Conservation (phyloP, 768 basidiomycete species). For the Lentinula guzmanii region DNA sequence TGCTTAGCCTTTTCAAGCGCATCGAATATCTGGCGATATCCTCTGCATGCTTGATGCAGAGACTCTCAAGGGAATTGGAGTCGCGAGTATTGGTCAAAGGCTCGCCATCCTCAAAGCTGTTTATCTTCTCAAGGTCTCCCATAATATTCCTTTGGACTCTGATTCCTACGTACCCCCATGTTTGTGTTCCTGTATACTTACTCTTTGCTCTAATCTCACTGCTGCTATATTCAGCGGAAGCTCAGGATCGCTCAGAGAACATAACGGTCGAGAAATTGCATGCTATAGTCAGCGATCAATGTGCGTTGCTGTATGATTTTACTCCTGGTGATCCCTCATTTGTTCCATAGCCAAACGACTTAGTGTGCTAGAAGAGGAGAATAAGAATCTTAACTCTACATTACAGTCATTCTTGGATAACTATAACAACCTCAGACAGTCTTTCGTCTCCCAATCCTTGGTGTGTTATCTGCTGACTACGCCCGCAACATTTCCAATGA, state of each 20-base stretch:
- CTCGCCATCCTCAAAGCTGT: constrained; percentile 88
- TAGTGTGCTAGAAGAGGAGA: constrained; percentile 69
- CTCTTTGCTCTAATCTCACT: neutral
- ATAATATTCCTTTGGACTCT: constrained; percentile 77
- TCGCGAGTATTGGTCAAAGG: constrained; percentile 88
- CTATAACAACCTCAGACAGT: constrained; percentile 36
- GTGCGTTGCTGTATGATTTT: constrained; percentile 29
- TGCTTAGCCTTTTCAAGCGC: constrained; percentile 46
- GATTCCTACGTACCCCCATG: constrained; percentile 89
- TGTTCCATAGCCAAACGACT: constrained; percentile 58
- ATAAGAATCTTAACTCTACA: constrained; percentile 57
- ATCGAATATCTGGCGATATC: constrained; percentile 89
- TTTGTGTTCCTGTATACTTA: constrained; percentile 30
- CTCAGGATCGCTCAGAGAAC: constrained; percentile 44
- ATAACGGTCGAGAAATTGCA: constrained; percentile 63
- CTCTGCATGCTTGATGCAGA: constrained; percentile 82
- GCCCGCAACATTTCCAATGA: constrained; percentile 8
- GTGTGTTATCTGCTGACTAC: constrained; percentile 5
- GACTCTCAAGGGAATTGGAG: constrained; percentile 78
- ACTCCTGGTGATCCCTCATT: constrained; percentile 5
- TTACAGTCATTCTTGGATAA: constrained; percentile 66
- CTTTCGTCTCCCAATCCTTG: constrained; percentile 26
- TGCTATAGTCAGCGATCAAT: constrained; percentile 67
- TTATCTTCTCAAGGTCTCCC: constrained; percentile 81
- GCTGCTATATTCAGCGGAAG: constrained; percentile 40